Evolutionary conservation across 2,329 filamentous ascomycete species (phyloP).

Genomic region (Ceratocystis cacaofunesta): DNA sequence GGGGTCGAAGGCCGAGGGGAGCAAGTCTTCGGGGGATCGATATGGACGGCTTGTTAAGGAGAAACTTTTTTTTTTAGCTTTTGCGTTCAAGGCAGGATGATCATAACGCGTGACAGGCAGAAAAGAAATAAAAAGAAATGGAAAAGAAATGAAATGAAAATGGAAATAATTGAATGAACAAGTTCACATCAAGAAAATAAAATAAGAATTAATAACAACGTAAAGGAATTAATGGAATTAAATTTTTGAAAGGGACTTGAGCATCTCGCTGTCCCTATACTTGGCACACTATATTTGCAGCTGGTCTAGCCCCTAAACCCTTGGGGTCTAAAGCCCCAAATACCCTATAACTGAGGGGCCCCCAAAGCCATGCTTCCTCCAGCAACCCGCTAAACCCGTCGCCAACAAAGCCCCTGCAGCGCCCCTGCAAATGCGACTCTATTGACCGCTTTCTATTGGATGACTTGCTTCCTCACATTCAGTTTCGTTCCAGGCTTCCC

Average conservation of each 20-base stretch:
- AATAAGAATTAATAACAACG: neutral
- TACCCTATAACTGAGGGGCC: too few species aligned
- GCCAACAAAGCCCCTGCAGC: neutral
- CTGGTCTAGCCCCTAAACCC: too few species aligned
- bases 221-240: neutral
- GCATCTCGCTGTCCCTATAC: too few species aligned
- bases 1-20: neutral
- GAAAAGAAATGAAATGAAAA: neutral
- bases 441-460: neutral
- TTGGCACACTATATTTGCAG: too few species aligned
- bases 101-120: slow-evolving; percentile 6
- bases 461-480: too few species aligned
- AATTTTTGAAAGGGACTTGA: neutral
- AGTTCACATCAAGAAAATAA: slow-evolving; percentile 4
- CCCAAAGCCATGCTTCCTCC: neutral
- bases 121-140: neutral
- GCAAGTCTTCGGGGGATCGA: neutral
- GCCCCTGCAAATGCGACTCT: neutral
- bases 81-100: neutral
- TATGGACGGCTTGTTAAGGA: too few species aligned
- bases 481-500: neutral
- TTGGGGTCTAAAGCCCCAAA: too few species aligned
- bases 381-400: neutral
- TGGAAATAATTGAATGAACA: too few species aligned
- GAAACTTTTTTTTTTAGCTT: too few species aligned